phyloP scores from a whole-genome alignment of 805 yeast species.

The Yamadazyma philogaea region DNA sequence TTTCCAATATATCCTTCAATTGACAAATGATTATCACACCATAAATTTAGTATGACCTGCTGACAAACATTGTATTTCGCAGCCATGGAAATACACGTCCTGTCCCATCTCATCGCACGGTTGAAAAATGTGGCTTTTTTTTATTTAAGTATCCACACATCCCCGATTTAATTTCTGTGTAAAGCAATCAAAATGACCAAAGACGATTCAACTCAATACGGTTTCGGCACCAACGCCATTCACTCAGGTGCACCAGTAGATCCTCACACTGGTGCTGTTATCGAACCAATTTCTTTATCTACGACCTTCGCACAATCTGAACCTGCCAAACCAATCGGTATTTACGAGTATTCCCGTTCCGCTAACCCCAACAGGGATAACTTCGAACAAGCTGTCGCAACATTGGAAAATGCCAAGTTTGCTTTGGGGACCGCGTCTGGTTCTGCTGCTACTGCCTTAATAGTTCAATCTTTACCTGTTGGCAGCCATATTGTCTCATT shows the following conservation, averaged over 20 bases:
- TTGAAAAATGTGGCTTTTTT: slow-evolving; percentile 6
- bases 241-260: slow-evolving; percentile 78
- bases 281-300: slow-evolving; percentile 76
- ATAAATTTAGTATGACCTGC: background rate
- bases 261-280: slow-evolving; percentile 79
- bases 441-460: slow-evolving; percentile 76
- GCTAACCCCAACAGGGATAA: slow-evolving; percentile 84
- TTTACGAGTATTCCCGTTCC: slow-evolving; percentile 80
- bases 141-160: background rate
- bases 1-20: no score
- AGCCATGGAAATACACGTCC: background rate
- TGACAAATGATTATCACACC: no score
- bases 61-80: slow-evolving; percentile 1
- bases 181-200: slow-evolving; percentile 33
- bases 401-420: slow-evolving; percentile 70
- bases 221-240: slow-evolving; percentile 78
- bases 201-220: slow-evolving; percentile 30
- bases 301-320: slow-evolving; percentile 81
- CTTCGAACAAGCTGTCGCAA: slow-evolving; percentile 75
- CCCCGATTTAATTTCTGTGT: background rate
- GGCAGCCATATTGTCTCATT: slow-evolving; percentile 74
- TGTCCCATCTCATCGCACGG: slow-evolving; percentile 7
- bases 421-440: slow-evolving; percentile 84
- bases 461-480: slow-evolving; percentile 68
- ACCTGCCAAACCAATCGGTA: slow-evolving; percentile 76